Base-by-base conservation (phyloP, 2,329 filamentous ascomycete species). In the Microdochium trichocladiopsis region DNA sequence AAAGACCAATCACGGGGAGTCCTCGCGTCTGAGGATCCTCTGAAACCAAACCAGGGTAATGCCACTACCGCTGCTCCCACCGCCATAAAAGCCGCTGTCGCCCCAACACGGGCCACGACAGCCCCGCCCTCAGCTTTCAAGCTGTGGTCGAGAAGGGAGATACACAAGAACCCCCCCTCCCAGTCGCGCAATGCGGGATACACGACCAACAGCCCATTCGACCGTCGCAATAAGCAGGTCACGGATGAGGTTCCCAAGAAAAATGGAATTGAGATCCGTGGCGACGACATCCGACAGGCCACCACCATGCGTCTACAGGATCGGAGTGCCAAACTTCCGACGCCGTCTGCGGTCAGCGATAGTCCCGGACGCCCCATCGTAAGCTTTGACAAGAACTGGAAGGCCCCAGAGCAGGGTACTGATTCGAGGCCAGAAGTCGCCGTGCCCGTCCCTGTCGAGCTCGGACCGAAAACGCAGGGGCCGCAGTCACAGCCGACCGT, bases 321-420 rank as follows among this genome's bases (percentile, higher is more conserved):
- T 69, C 86, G 92, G 64, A 96, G 91, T 70, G 72, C 84, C 53
- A 95, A 89, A 66, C 77, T 97, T 56, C 93, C 92, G 25, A 93
- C 87, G 63, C 93, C 93, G 58, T 90, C 88, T 51, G 86, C 89
- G 63, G 92, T 97, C 69, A 96, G 91, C 73, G 88, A 96, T 73
- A 88, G 81, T 65, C 87, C 88, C 61, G 90, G 90, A 61, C 84
- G 93, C 66, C 93, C 93, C 57, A 97, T 97, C 76, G 93, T 97
- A 78, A 97, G 93, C 79, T 97, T 97, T 78, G 82, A 95, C 72
- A 82, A 82, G 63, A 82, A 87, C 66, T 96, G 90, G 85, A 87
- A 84, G 76, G 80, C 84, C 65, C 82, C 80, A 66, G 84, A 88
- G 67, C 76, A 80, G 75, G 76, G 75, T 70, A 78, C 87, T 78